phyloP scores from a whole-genome alignment of 352 stramenopile species.

The Pythium aquatile region DNA sequence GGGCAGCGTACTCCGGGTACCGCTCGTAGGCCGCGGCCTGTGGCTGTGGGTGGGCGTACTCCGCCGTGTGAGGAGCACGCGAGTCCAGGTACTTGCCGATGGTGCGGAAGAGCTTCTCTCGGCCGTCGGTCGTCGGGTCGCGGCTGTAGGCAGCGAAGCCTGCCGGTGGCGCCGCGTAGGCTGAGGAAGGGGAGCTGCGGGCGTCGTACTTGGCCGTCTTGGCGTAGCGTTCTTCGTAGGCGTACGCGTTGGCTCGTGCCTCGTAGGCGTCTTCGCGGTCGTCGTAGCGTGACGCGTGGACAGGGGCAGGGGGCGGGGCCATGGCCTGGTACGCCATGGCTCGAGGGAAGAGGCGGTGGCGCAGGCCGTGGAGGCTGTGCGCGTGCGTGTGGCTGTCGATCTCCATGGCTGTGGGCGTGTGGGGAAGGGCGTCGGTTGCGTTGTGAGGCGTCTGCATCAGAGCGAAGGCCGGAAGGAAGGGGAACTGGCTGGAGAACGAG shows the following conservation, averaged over 20 bases:
- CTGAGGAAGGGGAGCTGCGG: not conserved
- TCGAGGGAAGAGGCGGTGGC: conserved; percentile 58
- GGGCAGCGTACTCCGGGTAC: not conserved
- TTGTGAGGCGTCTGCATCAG: not conserved
- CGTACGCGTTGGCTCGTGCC: not conserved
- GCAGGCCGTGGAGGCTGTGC: conserved; percentile 22
- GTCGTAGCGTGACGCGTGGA: not conserved
- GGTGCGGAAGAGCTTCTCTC: conserved; percentile 48
- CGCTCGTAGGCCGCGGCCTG: not conserved
- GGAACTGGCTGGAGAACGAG: not conserved
- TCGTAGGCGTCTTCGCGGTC: conserved; percentile 4
- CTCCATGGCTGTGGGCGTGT: conserved; percentile 10
- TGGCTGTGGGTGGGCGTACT: not conserved
- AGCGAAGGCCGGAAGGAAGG: not conserved
- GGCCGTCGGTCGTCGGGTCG: conserved; percentile 16
- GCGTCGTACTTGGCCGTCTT: conserved; percentile 19
- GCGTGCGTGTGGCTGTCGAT: conserved; percentile 8
- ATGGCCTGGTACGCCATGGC: conserved; percentile 40
- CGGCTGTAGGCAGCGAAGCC: not conserved
- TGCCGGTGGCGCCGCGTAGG: not conserved
- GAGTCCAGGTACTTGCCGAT: conserved; percentile 52
- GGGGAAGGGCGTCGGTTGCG: not conserved
- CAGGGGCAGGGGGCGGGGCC: not conserved
- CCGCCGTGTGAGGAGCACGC: not conserved
- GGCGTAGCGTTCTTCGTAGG: not conserved